Conservation (phyloP, 2,329 filamentous ascomycete genomes). For the Sphaerulina musiva region DNA sequence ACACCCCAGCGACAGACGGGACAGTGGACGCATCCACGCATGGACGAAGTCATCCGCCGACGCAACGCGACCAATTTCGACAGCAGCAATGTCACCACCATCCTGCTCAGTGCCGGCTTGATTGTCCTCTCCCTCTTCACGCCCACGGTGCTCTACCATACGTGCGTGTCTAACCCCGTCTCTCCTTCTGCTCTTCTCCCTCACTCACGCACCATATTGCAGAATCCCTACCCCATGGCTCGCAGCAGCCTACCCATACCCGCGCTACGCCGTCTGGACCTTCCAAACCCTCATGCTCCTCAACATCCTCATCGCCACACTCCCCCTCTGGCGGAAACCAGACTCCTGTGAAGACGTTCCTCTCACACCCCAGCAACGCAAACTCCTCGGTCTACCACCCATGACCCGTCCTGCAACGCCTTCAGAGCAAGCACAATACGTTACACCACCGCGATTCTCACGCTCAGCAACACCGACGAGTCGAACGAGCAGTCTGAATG, state of each 20-base stretch:
- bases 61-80: constrained; percentile 73
- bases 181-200: not conserved
- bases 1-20: constrained; percentile 50
- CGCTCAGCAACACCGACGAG: constrained; percentile 64
- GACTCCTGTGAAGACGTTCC: constrained; percentile 85
- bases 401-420: constrained; percentile 57
- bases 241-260: constrained; percentile 20
- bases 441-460: constrained; percentile 81
- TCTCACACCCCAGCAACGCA: constrained; percentile 80
- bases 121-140: constrained; percentile 46
- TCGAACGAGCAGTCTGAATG: constrained; percentile 43
- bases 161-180: constrained; percentile 16
- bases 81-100: constrained; percentile 64
- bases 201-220: not conserved
- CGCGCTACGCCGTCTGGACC: constrained; percentile 39
- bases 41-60: constrained; percentile 78
- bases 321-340: constrained; percentile 63
- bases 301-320: constrained; percentile 65
- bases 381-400: constrained; percentile 73
- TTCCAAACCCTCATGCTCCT: constrained; percentile 49
- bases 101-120: constrained; percentile 60
- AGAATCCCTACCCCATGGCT: constrained; percentile 19
- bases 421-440: constrained; percentile 63
- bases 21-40: constrained; percentile 75
- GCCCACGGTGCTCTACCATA: constrained; percentile 34